Evolutionary conservation across 1,139 yeast species (phyloP), one percentile per base, ranked within the genome.

Genomic region (Geotrichum australiense): DNA sequence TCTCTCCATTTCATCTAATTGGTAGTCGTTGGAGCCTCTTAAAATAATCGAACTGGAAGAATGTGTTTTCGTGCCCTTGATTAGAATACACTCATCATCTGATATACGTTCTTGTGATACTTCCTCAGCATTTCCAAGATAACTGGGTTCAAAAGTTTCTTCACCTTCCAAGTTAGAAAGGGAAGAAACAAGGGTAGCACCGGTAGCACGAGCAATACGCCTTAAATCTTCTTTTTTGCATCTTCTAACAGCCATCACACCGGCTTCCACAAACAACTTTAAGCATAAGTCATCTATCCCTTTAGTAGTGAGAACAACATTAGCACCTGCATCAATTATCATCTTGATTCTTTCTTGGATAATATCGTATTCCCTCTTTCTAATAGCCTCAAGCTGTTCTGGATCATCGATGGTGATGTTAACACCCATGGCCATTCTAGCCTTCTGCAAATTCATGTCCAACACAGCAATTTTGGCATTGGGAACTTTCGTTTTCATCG

Each of bases 361-460:
- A 50, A 93, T 86, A 44, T 91, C 96, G 56, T 81, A 80, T 67
- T 93, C 99, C 58, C 97, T 78, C 64, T 87, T 81, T 60, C 98
- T 77, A 54, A 93, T 89, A 59, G 87, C 91, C 67, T 93, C 99
- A 55, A 93, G 74, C 66, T 87, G 96, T 54, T 91, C 96, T 33
- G 99, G 98, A 62, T 93, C 97, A 55, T 86, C 95, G 57, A 93
- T 86, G 59, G 91, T 89, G 62, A 93, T 85, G 64, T 89, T 94
- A 43, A 93, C 97, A 41, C 99, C 99, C 80, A 93, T 79, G 29
- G 97, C 96, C 97, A 93, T 87, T 63, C 89, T 78, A 6, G 96
- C 91, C 64, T 89, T 91, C 64, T 93, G 98, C 59, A 93, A 70
- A 64, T 93, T 91, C 65, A 93, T 77, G 64, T 93, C 99, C 58